Conservation (phyloP, 176 grass and related monocot genomes). For the Leersia perrieri region DNA sequence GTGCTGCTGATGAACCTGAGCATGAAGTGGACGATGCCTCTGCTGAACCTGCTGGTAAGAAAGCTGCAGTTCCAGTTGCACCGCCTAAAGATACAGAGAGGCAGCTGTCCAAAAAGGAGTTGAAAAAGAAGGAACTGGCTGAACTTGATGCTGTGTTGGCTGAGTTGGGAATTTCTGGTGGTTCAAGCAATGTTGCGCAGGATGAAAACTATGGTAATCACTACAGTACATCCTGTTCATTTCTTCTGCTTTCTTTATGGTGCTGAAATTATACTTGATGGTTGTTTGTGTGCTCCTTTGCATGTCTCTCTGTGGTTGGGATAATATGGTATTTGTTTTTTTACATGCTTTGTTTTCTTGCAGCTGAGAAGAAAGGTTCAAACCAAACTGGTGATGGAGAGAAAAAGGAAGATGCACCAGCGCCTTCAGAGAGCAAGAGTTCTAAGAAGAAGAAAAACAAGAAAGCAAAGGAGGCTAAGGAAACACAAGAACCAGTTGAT, state of each 20-base stretch:
- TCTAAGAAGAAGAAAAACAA: conserved; percentile 92
- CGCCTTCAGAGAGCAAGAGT: conserved; percentile 67
- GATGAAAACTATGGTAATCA: conserved; percentile 42
- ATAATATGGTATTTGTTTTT: background rate
- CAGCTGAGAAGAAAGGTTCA: conserved; percentile 50
- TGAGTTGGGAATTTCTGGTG: conserved; percentile 76
- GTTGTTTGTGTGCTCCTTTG: background rate
- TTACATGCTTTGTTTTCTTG: conserved; percentile 10
- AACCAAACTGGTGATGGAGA: conserved; percentile 64
- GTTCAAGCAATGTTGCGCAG: conserved; percentile 40
- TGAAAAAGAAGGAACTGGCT: conserved; percentile 96
- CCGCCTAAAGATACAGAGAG: conserved; percentile 86
- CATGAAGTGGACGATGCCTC: conserved; percentile 42
- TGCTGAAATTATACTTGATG: background rate
- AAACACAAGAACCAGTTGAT: conserved; percentile 48
- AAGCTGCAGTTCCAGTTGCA: conserved; percentile 31
- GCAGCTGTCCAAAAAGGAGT: conserved; percentile 94
- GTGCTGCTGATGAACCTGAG: conserved; percentile 66
- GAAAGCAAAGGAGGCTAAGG: conserved; percentile 77
- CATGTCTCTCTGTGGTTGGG: background rate
- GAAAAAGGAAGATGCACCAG: conserved; percentile 53
- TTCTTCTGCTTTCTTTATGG: background rate
- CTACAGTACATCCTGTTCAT: background rate
- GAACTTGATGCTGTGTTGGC: conserved; percentile 94
- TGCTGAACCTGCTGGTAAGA: conserved; percentile 42